Conservation (phyloP, 2,329 filamentous ascomycete genomes). For the Venturia aucupariae region DNA sequence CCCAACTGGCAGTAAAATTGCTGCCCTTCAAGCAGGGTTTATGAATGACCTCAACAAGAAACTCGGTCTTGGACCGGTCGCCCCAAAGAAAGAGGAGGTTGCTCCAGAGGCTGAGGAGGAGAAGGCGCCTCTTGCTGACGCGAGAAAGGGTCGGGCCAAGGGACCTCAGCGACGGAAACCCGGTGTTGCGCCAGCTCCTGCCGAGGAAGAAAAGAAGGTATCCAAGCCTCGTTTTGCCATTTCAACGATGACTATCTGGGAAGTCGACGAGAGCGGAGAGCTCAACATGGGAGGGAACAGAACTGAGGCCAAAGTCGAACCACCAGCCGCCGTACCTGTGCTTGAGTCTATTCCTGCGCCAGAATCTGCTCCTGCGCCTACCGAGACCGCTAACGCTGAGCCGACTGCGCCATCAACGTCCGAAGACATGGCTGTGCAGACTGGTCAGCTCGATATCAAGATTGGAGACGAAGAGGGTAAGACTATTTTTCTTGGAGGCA, state of each 20-base stretch:
- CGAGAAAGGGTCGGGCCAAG: conserved; percentile 79
- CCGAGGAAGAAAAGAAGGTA: conserved; percentile 33
- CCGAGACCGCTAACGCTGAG: not conserved
- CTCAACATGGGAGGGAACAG: not conserved
- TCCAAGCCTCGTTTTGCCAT: conserved; percentile 33
- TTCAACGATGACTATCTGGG: conserved; percentile 26
- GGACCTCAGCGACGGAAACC: conserved; percentile 72
- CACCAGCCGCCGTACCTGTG: not conserved
- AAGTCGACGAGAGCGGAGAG: conserved; percentile 26
- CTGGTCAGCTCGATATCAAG: conserved; percentile 21
- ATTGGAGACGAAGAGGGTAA: conserved; percentile 22
- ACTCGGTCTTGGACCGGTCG: conserved; percentile 75
- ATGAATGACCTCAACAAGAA: conserved; percentile 89
- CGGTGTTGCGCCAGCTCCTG: conserved; percentile 43
- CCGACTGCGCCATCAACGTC: not conserved
- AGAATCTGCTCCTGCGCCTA: not conserved
- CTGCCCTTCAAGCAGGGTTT: conserved; percentile 81
- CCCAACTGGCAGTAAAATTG: conserved; percentile 73
- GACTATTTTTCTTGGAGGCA: conserved; percentile 23
- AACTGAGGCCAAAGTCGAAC: not conserved
- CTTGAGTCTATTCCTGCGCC: not conserved
- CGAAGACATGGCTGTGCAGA: conserved; percentile 19
- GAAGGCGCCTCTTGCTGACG: conserved; percentile 75
- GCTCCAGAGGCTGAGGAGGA: conserved; percentile 48
- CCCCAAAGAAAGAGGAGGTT: conserved; percentile 57